Evolutionary conservation across 1,284 basidiomycete species (phyloP).

Genomic region (Pseudozyma sp.): DNA sequence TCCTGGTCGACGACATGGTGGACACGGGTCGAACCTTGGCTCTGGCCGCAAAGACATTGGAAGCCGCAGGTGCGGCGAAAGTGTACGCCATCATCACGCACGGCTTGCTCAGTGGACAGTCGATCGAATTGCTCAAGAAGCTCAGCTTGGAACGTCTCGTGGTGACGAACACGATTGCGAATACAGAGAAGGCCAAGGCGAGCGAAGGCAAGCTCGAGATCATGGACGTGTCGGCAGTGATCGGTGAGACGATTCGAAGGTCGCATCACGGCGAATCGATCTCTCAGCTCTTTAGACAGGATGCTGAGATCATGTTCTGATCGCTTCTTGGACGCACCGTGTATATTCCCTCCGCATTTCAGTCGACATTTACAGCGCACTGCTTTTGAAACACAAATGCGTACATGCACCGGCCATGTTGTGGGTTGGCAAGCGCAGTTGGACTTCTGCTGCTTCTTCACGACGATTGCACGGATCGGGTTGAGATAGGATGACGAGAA

Average conservation of each 20-base stretch:
- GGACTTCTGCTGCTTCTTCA: too few species aligned
- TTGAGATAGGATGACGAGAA: too few species aligned
- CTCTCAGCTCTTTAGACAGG: conserved; percentile 67
- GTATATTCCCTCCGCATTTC: too few species aligned
- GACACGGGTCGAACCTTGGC: conserved; percentile 91
- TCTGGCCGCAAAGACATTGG: conserved; percentile 84
- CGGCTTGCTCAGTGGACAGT: conserved; percentile 87
- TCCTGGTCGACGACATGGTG: conserved; percentile 98
- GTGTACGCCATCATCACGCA: conserved; percentile 92
- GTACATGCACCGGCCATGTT: too few species aligned
- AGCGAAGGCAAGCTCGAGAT: conserved; percentile 72
- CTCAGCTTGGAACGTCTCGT: conserved; percentile 88
- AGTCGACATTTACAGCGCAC: too few species aligned
- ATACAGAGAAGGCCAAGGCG: conserved; percentile 71
- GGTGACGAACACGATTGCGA: conserved; percentile 86
- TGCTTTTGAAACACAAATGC: too few species aligned
- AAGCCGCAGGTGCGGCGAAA: conserved; percentile 86
- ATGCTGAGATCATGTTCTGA: conserved; percentile 64
- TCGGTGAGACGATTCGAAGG: conserved; percentile 93
- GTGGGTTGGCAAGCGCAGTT: too few species aligned
- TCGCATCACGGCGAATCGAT: conserved; percentile 91
- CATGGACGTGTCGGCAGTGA: conserved; percentile 87
- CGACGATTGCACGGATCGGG: too few species aligned
- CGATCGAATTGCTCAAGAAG: conserved; percentile 80
- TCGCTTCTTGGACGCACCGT: too few species aligned